Base-by-base conservation (phyloP, 495 filamentous ascomycete genomes). In the Xylaria grammica region DNA sequence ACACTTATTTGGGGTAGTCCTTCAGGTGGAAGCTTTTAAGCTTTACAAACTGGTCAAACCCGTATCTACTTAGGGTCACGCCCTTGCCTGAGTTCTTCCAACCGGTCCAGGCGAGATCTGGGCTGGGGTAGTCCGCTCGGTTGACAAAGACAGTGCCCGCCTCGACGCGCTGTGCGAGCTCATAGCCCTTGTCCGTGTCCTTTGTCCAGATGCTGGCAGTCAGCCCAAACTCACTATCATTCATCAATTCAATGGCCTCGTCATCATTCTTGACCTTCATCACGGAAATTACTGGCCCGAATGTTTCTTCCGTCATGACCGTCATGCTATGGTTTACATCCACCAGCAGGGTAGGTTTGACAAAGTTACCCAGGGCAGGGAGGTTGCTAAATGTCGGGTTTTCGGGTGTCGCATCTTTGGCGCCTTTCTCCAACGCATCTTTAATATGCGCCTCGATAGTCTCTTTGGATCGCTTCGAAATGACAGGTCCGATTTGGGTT, bases 171-270 rank as follows among this genome's bases (percentile, higher is more conserved):
- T 97, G 90, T 15, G 88, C 87, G 32, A 99, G 76, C 67, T 89
- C 82, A 63, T 93, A 88, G n/a, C 90, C 96, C 65, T 81, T 86
- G 4, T 77, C 82, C 2, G 89, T 85, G 69, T 98, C 93, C 73
- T 96, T 97, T 19, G 95, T 97, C 95, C 95, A 99, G 42, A 99
- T 92, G 70, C 93, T 97, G n/a, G 93, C 94, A 1, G 96, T 97
- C 58, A 99, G 82, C 2, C 95, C 95, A 72, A 95, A 96, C 60
- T 97, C 87, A 75, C 91, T 94, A 68, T 97, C 93, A 67, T 99
- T 99, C 93, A 98, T 97, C 52, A 96, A 74, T 38, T 79, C 67
- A 45, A 98, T 78, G 1, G 95, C 96, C 73, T 97, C 92, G 15
- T 85, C 85, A 63, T 99, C 95, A 61, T 81, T 79, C 54, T 89